Evolutionary conservation across 805 yeast species (phyloP).

Genomic region (Starmerella geochares): DNA sequence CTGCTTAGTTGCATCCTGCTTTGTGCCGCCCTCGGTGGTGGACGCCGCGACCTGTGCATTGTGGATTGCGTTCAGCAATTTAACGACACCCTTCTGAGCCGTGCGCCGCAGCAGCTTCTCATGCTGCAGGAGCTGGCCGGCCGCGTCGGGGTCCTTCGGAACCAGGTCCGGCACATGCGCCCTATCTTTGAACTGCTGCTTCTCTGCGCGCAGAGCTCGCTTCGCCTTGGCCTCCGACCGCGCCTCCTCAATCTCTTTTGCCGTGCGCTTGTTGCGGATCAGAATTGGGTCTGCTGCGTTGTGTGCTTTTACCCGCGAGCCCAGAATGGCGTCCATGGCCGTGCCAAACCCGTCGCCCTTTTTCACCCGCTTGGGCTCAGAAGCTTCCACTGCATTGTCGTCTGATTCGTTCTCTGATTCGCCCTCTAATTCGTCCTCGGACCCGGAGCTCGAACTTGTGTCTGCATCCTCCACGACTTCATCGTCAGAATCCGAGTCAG

Average conservation of each 20-base stretch:
- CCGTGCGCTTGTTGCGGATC: constrained; percentile 64
- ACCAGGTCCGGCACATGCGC: constrained; percentile 59
- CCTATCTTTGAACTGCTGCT: constrained; percentile 53
- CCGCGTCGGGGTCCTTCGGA: constrained; percentile 47
- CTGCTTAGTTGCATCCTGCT: constrained; percentile 38
- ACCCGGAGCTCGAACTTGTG: not conserved
- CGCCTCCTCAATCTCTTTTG: constrained; percentile 66
- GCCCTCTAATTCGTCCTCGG: not conserved
- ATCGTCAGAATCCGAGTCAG: constrained; percentile 1
- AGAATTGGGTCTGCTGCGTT: constrained; percentile 83
- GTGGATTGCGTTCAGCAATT: constrained; percentile 71
- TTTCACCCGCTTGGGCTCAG: constrained; percentile 6
- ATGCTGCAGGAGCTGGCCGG: constrained; percentile 48
- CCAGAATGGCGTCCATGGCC: constrained; percentile 75
- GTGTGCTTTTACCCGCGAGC: constrained; percentile 78
- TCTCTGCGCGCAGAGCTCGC: constrained; percentile 58
- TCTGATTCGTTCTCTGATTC: constrained; percentile 4
- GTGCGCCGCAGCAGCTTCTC: constrained; percentile 64
- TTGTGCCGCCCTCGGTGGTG: constrained; percentile 24
- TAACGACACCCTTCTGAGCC: constrained; percentile 82
- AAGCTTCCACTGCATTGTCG: not conserved
- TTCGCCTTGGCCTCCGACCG: constrained; percentile 78
- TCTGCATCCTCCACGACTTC: not conserved
- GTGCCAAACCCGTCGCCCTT: constrained; percentile 45
- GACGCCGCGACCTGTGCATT: constrained; percentile 58